phyloP scores from a whole-genome alignment of 2,329 filamentous ascomycete species.

The Aspergillus transmontanensis region DNA sequence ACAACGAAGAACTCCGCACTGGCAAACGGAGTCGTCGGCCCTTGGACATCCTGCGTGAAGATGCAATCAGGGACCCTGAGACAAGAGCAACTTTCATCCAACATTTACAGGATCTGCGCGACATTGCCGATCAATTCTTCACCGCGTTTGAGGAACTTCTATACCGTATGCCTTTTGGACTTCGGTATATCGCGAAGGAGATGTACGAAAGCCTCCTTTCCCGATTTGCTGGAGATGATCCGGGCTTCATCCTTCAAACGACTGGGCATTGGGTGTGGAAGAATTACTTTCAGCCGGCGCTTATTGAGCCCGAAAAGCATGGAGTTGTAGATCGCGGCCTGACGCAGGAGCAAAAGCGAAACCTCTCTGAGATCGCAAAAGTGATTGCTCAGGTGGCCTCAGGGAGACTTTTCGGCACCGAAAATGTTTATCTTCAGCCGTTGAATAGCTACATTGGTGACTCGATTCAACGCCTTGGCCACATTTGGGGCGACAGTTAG shows the following conservation, averaged over 20 bases:
- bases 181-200: constrained; percentile 84
- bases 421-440: constrained; percentile 94
- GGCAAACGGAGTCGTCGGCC: constrained; percentile 79
- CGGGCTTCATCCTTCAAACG: constrained; percentile 75
- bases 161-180: constrained; percentile 87
- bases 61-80: constrained; percentile 94
- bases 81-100: constrained; percentile 91
- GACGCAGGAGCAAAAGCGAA: constrained; percentile 89
- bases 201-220: constrained; percentile 76
- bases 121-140: constrained; percentile 92
- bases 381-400: constrained; percentile 85
- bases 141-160: constrained; percentile 77
- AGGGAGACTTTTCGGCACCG: constrained; percentile 87
- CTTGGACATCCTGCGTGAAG: constrained; percentile 82
- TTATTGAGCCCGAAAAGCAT: constrained; percentile 87
- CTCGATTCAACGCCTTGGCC: constrained; percentile 75
- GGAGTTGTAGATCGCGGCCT: constrained; percentile 89
- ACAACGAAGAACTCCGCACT: constrained; percentile 94
- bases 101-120: constrained; percentile 87
- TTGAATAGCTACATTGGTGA: constrained; percentile 89
- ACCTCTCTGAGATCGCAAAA: constrained; percentile 86
- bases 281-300: constrained; percentile 85
- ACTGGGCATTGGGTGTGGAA: constrained; percentile 93
- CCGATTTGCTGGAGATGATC: constrained; percentile 79
- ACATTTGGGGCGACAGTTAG: constrained; percentile 70